These are phyloP conservation scores for Xylaria longipes DNA, from an alignment of 495 filamentous ascomycete species.

Conservation along the genomic window DNA sequence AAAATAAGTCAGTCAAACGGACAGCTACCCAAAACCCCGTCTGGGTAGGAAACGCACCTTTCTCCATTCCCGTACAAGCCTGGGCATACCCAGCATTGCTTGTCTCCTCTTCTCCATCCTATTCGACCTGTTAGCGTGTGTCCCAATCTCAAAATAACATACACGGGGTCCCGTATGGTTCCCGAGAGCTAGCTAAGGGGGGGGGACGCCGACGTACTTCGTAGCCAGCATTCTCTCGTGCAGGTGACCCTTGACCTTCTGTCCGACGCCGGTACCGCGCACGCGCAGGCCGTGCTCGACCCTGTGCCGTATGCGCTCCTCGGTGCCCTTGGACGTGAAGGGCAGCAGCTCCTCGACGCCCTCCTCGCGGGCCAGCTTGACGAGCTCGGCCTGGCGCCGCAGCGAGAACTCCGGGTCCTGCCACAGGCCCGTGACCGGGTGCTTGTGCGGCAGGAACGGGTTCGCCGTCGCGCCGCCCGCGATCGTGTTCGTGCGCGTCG, in stretches of 20 bases:
- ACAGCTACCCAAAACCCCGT: constrained; percentile 25
- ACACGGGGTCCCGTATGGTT: background rate
- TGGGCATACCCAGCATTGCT: constrained; percentile 94
- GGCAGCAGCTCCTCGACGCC: constrained; percentile 87
- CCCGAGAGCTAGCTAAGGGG: background rate
- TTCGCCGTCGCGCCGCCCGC: constrained; percentile 61
- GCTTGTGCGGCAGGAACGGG: constrained; percentile 76
- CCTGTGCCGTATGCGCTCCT: constrained; percentile 66
- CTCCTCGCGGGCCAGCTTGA: constrained; percentile 81
- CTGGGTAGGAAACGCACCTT: constrained; percentile 65
- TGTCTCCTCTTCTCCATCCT: constrained; percentile 86
- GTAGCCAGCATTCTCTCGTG: constrained; percentile 87
- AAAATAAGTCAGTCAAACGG: constrained; percentile 1
- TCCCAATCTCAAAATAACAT: background rate
- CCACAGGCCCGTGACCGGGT: constrained; percentile 77
- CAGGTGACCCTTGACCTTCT: constrained; percentile 91
- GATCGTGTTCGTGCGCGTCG: constrained; percentile 45
- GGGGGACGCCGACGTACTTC: constrained; percentile 60
- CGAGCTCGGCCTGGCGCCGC: constrained; percentile 87
- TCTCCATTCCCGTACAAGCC: constrained; percentile 90
- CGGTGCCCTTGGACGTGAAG: constrained; percentile 74
- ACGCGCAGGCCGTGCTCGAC: constrained; percentile 77
- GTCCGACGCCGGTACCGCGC: constrained; percentile 90
- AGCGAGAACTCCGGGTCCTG: constrained; percentile 79
- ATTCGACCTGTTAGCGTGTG: constrained; percentile 32